Evolutionary conservation across 495 filamentous ascomycete species (phyloP).

Genomic region (Penicillium coprophilum): DNA sequence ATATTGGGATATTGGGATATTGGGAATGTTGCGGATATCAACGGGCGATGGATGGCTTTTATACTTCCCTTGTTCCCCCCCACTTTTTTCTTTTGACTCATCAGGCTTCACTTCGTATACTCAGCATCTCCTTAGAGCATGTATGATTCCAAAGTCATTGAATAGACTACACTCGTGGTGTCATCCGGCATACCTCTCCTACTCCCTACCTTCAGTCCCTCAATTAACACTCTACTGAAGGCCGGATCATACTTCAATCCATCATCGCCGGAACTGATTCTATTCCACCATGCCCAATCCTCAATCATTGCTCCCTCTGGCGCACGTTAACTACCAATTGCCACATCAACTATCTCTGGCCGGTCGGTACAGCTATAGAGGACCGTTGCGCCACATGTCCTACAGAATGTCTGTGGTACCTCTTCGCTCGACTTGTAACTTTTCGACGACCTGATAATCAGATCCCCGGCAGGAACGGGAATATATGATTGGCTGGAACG

Average conservation of each 20-base stretch:
- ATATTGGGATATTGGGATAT: neutral
- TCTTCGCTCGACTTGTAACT: constrained; percentile 45
- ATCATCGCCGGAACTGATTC: constrained; percentile 31
- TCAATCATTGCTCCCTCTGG: constrained; percentile 51
- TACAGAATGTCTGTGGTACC: constrained; percentile 53
- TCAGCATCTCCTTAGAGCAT: neutral
- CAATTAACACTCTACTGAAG: constrained; percentile 30
- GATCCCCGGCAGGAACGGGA: constrained; percentile 25
- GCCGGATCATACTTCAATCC: constrained; percentile 32
- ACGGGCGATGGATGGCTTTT: neutral
- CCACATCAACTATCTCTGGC: constrained; percentile 49
- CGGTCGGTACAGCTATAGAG: constrained; percentile 48
- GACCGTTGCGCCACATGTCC: constrained; percentile 50
- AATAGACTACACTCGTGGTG: neutral
- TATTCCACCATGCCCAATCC: constrained; percentile 38
- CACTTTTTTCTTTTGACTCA: constrained; percentile 13
- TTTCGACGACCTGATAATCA: constrained; percentile 47
- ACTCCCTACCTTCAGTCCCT: constrained; percentile 32
- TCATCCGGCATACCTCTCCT: constrained; percentile 18
- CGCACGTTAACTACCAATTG: constrained; percentile 48
- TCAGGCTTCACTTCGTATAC: neutral
- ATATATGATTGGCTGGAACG: constrained; percentile 27
- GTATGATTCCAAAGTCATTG: neutral
- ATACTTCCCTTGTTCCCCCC: constrained; percentile 2
- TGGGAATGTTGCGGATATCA: neutral